Conservation (phyloP, 164 flowering plant species). For the Chimonanthus praecox region DNA sequence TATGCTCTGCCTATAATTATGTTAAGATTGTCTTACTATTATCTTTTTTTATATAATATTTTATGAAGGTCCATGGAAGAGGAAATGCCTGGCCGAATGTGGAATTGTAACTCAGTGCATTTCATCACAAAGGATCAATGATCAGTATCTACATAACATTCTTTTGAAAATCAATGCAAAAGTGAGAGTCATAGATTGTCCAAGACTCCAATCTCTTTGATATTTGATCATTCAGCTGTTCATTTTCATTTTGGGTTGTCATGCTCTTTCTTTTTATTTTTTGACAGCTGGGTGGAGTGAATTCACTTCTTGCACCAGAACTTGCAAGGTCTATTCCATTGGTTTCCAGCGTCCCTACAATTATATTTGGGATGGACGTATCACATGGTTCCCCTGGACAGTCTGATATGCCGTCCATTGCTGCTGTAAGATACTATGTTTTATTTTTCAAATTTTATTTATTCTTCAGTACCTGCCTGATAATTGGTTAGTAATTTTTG, state of each 20-base stretch:
- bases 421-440: conserved; percentile 53
- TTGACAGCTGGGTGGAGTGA: conserved; percentile 85
- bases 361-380: conserved; percentile 94
- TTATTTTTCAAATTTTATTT: not conserved
- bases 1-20: too few relatives aligned
- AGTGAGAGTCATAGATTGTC: conserved; percentile 42
- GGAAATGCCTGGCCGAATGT: conserved; percentile 40
- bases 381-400: conserved; percentile 97
- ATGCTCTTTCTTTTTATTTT: not conserved
- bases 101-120: conserved; percentile 92
- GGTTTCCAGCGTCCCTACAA: conserved; percentile 59
- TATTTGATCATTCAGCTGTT: not conserved
- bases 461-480: not conserved
- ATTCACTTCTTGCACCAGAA: conserved; percentile 57
- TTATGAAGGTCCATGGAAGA: conserved; percentile 33
- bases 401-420: conserved; percentile 84
- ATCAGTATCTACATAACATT: conserved; percentile 55
- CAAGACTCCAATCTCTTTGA: conserved; percentile 9
- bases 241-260: too few relatives aligned
- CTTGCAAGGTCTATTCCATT: conserved; percentile 42
- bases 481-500: too few relatives aligned
- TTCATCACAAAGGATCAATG: conserved; percentile 49
- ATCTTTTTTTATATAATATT: too few relatives aligned
- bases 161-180: conserved; percentile 40
- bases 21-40: too few relatives aligned